A percentile compares a stretch with the other conserved stretches of the same genome.
These are phyloP conservation scores for Paecilomyces niveus DNA, from an alignment of 2,329 filamentous ascomycete species.

Conservation along the genomic window DNA sequence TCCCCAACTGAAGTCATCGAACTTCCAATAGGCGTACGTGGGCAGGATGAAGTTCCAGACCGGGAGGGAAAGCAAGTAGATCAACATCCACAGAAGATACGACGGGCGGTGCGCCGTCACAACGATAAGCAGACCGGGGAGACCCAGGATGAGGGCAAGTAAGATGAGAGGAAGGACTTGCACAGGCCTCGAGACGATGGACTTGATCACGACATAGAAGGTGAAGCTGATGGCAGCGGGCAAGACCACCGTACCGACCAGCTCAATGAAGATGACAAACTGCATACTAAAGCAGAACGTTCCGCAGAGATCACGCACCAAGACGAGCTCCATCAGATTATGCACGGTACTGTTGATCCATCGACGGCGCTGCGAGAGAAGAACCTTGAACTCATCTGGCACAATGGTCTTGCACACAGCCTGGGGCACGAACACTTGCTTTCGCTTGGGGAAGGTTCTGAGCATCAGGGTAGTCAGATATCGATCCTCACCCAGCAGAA, in stretches of 20 bases:
- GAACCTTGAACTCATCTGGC: slow-evolving; percentile 82
- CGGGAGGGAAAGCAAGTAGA: slow-evolving; percentile 87
- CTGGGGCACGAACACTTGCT: slow-evolving; percentile 97
- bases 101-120: slow-evolving; percentile 87
- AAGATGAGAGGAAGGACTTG: slow-evolving; percentile 89
- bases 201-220: slow-evolving; percentile 85
- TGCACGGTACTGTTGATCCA: slow-evolving; percentile 99
- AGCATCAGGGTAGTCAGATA: slow-evolving; percentile 97
- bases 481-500: slow-evolving; percentile 87
- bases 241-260: slow-evolving; percentile 88
- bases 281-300: slow-evolving; percentile 99
- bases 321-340: slow-evolving; percentile 94
- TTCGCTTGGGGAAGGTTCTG: slow-evolving; percentile 96
- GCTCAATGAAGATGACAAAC: slow-evolving; percentile 92
- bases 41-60: slow-evolving; percentile 98
- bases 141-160: slow-evolving; percentile 81
- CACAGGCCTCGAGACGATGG: slow-evolving; percentile 67
- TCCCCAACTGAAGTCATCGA: slow-evolving; percentile 99
- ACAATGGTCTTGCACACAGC: slow-evolving; percentile 98
- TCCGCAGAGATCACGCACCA: slow-evolving; percentile 92
- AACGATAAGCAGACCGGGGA: slow-evolving; percentile 85
- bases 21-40: slow-evolving; percentile 96
- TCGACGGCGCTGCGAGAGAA: slow-evolving; percentile 87
- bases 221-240: slow-evolving; percentile 96
- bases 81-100: slow-evolving; percentile 94